Evolutionary conservation across 2,329 filamentous ascomycete genomes (phyloP).

Genomic region (Tolypocladium amazonense): DNA sequence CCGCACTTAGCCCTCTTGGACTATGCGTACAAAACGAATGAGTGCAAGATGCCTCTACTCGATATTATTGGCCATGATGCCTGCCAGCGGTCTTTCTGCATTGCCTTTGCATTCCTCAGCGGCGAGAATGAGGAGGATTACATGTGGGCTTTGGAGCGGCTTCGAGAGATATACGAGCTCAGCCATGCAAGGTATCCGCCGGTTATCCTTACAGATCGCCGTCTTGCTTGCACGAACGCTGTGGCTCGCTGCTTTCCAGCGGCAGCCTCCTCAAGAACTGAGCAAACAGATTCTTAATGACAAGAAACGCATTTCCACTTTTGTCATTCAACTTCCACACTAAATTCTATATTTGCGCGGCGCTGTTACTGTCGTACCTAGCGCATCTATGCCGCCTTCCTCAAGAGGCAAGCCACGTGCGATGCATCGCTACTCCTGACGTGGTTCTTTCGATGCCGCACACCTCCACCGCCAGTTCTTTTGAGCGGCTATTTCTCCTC

Average conservation of each 20-base stretch:
- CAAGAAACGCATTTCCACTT: background rate
- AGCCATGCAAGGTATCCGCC: conserved; percentile 1
- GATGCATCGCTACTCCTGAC: background rate
- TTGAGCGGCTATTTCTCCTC: background rate
- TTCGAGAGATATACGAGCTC: no score
- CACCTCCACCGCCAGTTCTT: background rate
- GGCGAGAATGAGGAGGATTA: conserved; percentile 9
- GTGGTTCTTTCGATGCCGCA: background rate
- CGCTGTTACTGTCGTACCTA: background rate
- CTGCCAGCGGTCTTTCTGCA: conserved; percentile 11
- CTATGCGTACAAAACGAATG: conserved; percentile 14
- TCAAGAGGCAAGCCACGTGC: background rate
- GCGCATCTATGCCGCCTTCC: background rate
- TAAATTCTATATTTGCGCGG: background rate
- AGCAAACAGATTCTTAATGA: background rate
- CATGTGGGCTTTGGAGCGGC: conserved; percentile 4
- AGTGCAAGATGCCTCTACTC: conserved; percentile 11
- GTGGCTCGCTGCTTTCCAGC: conserved; percentile 2
- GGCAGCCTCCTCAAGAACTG: background rate
- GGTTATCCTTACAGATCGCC: conserved; percentile 9
- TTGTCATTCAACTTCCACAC: background rate
- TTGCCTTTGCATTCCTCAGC: conserved; percentile 11
- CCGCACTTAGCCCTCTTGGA: conserved; percentile 9
- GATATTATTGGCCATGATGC: conserved; percentile 11
- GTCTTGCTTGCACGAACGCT: background rate